Conservation (phyloP, 192 early-diverging fungal genomes). For the Coemansia sp. region DNA sequence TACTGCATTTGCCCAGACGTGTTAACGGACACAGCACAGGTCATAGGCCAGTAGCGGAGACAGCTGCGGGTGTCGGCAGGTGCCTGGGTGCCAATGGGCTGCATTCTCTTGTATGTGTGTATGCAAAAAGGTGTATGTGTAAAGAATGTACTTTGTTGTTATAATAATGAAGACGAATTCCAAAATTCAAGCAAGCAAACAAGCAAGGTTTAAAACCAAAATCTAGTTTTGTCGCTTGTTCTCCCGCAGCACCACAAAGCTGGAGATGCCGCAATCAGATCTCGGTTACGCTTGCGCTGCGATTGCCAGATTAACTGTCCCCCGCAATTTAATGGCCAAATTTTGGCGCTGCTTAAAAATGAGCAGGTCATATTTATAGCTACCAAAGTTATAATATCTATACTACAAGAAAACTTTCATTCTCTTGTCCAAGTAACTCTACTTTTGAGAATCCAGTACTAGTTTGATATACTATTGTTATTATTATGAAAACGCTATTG, state of each 20-base stretch:
- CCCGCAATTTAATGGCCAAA: too few relatives aligned
- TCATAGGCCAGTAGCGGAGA: slow-evolving; percentile 41
- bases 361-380: too few relatives aligned
- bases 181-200: neutral
- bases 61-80: slow-evolving; percentile 42
- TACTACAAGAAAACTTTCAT: neutral
- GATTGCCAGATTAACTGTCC: too few relatives aligned
- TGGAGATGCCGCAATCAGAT: neutral
- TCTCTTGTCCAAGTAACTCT: neutral
- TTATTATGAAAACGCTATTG: slow-evolving; percentile 3
- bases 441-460: neutral
- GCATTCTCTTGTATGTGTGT: slow-evolving; percentile 16
- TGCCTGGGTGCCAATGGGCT: slow-evolving; percentile 23
- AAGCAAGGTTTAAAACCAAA: too few relatives aligned
- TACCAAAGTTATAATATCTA: too few relatives aligned
- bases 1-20: slow-evolving; percentile 22
- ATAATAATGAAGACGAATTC: neutral
- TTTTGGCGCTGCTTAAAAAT: too few relatives aligned
- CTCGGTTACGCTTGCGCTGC: neutral
- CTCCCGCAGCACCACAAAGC: neutral
- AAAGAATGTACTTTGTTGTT: too few relatives aligned
- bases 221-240: neutral
- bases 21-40: slow-evolving; percentile 23
- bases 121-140: too few relatives aligned
- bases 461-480: neutral